A percentile compares a stretch with the other conserved stretches of the same genome.
Evolutionary conservation across 805 yeast genomes (phyloP).

Genomic region (Metschnikowia drakensbergensis): DNA sequence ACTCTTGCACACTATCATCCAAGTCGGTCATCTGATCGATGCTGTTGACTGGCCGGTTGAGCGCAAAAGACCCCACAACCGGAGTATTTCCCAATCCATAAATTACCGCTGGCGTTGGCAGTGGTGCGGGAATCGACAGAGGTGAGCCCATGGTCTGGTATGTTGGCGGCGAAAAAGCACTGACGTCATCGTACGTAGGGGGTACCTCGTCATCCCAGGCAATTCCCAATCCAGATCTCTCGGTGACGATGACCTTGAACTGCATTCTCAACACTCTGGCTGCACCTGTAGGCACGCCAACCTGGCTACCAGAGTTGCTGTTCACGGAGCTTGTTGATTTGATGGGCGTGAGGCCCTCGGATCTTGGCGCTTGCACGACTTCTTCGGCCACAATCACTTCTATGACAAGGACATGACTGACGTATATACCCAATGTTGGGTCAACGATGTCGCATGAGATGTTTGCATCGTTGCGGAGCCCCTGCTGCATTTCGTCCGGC

Average conservation of each 20-base stretch:
- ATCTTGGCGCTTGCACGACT: slow-evolving; percentile 28
- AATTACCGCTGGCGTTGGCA: slow-evolving; percentile 33
- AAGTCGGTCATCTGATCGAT: slow-evolving; percentile 29
- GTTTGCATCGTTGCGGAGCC: slow-evolving; percentile 43
- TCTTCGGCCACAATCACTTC: slow-evolving; percentile 97
- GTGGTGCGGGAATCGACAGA: slow-evolving; percentile 32
- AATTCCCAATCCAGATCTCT: slow-evolving; percentile 90
- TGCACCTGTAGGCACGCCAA: slow-evolving; percentile 86
- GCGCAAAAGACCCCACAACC: slow-evolving; percentile 21
- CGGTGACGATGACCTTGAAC: slow-evolving; percentile 77
- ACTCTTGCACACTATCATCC: slow-evolving; percentile 34
- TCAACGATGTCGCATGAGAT: slow-evolving; percentile 80
- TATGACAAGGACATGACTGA: slow-evolving; percentile 70
- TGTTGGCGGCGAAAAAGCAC: slow-evolving; percentile 81
- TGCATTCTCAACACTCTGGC: slow-evolving; percentile 95
- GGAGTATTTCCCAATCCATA: slow-evolving; percentile 47
- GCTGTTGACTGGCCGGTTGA: slow-evolving; percentile 11
- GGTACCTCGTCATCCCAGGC: slow-evolving; percentile 99
- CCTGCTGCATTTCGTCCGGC: slow-evolving; percentile 24
- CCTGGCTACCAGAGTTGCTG: slow-evolving; percentile 10
- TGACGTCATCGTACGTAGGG: slow-evolving; percentile 85
- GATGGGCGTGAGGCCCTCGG: slow-evolving; percentile 24
- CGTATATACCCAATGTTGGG: slow-evolving; percentile 71
- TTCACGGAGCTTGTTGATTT: slow-evolving; percentile 20
- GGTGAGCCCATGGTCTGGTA: slow-evolving; percentile 46